Evolutionary conservation across 345 rosid species (phyloP).

Genomic region (Sapria himalayana): DNA sequence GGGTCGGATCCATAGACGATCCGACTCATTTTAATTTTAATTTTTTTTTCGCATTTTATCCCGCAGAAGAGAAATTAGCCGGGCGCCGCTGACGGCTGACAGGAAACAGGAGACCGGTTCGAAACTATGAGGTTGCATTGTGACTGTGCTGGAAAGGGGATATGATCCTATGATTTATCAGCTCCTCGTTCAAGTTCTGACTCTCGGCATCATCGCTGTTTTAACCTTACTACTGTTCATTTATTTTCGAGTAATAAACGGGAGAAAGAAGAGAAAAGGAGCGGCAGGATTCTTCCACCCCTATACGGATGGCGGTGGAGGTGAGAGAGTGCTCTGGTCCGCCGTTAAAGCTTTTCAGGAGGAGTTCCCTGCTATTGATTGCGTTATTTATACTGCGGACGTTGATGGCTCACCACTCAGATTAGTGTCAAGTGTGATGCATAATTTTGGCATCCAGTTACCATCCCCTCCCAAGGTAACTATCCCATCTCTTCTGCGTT

Average conservation of each 20-base stretch:
- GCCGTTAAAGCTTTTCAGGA: slow-evolving; percentile 85
- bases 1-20: no score
- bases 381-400: slow-evolving; percentile 62
- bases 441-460: slow-evolving; percentile 70
- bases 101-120: no score
- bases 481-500: not conserved
- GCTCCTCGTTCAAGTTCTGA: no score
- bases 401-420: slow-evolving; percentile 43
- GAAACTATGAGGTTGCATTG: no score
- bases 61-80: no score
- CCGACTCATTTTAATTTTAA: no score
- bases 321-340: slow-evolving; percentile 95
- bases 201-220: slow-evolving; percentile 18
- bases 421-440: slow-evolving; percentile 40
- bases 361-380: slow-evolving; percentile 39
- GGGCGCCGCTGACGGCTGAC: no score
- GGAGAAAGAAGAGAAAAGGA: slow-evolving; percentile 18
- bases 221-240: slow-evolving; percentile 19
- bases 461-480: slow-evolving; percentile 46
- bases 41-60: no score
- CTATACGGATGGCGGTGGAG: slow-evolving; percentile 90
- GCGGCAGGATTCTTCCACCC: slow-evolving; percentile 90
- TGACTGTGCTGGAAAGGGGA: no score
- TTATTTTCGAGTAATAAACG: slow-evolving; percentile 15
- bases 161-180: no score